Percentiles rank a stretch among this genome's conserved stretches.
phyloP scores from a whole-genome alignment of 2,329 filamentous ascomycete genomes.

The Verticillium zaregamsianum region DNA sequence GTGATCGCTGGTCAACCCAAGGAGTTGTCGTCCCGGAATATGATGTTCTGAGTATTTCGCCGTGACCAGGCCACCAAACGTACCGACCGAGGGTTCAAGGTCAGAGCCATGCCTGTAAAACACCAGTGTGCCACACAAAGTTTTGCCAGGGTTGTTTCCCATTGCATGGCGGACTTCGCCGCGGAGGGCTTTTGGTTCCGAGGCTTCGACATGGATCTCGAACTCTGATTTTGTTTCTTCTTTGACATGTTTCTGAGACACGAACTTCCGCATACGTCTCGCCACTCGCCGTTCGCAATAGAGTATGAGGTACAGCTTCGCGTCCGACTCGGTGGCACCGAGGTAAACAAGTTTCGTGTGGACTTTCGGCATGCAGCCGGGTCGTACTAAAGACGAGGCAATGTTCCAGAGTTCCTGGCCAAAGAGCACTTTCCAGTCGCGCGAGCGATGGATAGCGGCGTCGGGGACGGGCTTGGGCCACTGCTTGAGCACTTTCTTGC shows the following conservation, averaged over 20 bases:
- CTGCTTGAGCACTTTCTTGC: not conserved
- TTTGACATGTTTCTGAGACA: conserved; percentile 1
- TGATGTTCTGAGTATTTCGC: too few species aligned
- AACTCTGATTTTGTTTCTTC: conserved; percentile 1
- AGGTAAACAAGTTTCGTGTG: conserved; percentile 3
- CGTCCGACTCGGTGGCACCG: not conserved
- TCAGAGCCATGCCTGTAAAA: not conserved
- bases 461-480: not conserved
- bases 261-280: conserved; percentile 2
- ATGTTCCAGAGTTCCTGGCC: not conserved
- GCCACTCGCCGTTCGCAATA: conserved; percentile 2
- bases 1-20: not conserved
- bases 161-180: not conserved
- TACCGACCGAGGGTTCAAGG: not conserved
- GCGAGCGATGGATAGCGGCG: conserved; percentile 2
- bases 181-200: not conserved
- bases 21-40: not conserved
- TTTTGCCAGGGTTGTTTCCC: not conserved
- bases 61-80: not conserved
- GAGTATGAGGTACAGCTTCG: conserved; percentile 5
- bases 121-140: not conserved
- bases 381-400: not conserved
- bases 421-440: conserved; percentile 7
- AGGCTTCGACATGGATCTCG: not conserved
- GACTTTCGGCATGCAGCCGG: not conserved